A percentile compares a stretch with the other conserved stretches of the same genome.
Conservation (phyloP, 2,329 filamentous ascomycete genomes). For the Verticillium klebahnii region DNA sequence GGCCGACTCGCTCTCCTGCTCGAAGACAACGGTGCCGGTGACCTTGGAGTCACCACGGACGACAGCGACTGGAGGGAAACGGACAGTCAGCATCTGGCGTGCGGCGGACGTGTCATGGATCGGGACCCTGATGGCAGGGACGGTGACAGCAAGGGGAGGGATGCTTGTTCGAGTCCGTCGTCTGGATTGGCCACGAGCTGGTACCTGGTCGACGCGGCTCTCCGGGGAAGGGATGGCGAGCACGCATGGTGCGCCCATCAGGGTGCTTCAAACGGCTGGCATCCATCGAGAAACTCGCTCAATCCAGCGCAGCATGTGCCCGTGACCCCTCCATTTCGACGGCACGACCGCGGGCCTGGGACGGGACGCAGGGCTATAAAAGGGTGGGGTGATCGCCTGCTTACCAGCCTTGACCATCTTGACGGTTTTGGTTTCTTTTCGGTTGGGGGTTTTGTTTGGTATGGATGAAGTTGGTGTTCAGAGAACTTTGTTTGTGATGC, state of each 20-base stretch:
- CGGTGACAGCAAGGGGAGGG: not conserved
- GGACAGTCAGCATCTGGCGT: not conserved
- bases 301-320: slow-evolving; percentile 44
- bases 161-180: slow-evolving; percentile 1
- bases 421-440: slow-evolving; percentile 43
- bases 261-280: slow-evolving; percentile 16
- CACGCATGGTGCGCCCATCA: slow-evolving; percentile 19
- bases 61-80: slow-evolving; percentile 68
- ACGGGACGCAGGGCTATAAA: not conserved
- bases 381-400: slow-evolving; percentile 29
- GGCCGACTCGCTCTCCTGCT: slow-evolving; percentile 78
- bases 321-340: slow-evolving; percentile 18
- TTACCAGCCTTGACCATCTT: slow-evolving; percentile 99
- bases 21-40: slow-evolving; percentile 89
- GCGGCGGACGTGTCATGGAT: not conserved
- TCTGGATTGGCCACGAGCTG: slow-evolving; percentile 9
- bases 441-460: slow-evolving; percentile 12
- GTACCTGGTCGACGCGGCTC: not conserved
- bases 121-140: not conserved
- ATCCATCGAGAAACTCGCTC: slow-evolving; percentile 47
- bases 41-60: slow-evolving; percentile 97
- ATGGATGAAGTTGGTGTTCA: slow-evolving; percentile 2
- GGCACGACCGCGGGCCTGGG: not conserved
- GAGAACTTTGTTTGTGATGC: slow-evolving; percentile 3
- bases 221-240: not conserved